A percentile compares a stretch with the other conserved stretches of the same genome.
Conservation (phyloP, 1,139 yeast genomes). For the Casaregolazyma suthepensis region DNA sequence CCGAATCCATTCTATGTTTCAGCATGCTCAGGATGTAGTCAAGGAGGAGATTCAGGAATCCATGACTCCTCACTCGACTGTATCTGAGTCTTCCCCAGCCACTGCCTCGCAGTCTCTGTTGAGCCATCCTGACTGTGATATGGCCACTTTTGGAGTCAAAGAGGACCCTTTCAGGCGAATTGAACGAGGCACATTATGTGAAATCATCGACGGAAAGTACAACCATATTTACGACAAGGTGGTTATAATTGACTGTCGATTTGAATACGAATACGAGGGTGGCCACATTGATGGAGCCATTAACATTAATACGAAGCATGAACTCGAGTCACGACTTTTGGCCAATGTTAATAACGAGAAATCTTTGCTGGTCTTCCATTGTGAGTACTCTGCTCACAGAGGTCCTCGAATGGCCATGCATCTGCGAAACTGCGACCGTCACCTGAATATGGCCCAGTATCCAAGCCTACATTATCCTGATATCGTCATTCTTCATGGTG, state of each 20-base stretch:
- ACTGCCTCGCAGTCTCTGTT: slow-evolving; percentile 15
- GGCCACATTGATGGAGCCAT: slow-evolving; percentile 86
- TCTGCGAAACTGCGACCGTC: slow-evolving; percentile 76
- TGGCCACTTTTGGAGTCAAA: slow-evolving; percentile 35
- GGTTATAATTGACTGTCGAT: slow-evolving; percentile 77
- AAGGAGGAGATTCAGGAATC: slow-evolving; percentile 22
- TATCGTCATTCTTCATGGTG: slow-evolving; percentile 82
- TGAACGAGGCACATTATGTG: slow-evolving; percentile 54
- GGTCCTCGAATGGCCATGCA: slow-evolving; percentile 92
- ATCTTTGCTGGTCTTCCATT: slow-evolving; percentile 69
- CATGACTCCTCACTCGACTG: slow-evolving; percentile 11
- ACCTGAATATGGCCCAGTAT: slow-evolving; percentile 62
- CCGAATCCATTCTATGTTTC: slow-evolving; percentile 64
- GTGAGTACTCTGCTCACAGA: slow-evolving; percentile 87
- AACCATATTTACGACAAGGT: slow-evolving; percentile 52
- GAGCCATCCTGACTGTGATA: slow-evolving; percentile 20
- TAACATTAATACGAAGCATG: slow-evolving; percentile 66
- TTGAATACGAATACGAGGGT: slow-evolving; percentile 84
- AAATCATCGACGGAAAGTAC: slow-evolving; percentile 55
- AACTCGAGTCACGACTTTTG: slow-evolving; percentile 46
- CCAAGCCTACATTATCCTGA: slow-evolving; percentile 85
- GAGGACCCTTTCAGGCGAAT: slow-evolving; percentile 75
- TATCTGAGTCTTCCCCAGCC: slow-evolving; percentile 9
- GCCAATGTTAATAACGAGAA: slow-evolving; percentile 10
- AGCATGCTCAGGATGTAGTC: slow-evolving; percentile 37